A percentile compares a stretch with the other conserved stretches of the same genome.
These are phyloP conservation scores for Schwanniomyces pseudopolymorphus DNA, from an alignment of 805 yeast species.

Conservation along the genomic window DNA sequence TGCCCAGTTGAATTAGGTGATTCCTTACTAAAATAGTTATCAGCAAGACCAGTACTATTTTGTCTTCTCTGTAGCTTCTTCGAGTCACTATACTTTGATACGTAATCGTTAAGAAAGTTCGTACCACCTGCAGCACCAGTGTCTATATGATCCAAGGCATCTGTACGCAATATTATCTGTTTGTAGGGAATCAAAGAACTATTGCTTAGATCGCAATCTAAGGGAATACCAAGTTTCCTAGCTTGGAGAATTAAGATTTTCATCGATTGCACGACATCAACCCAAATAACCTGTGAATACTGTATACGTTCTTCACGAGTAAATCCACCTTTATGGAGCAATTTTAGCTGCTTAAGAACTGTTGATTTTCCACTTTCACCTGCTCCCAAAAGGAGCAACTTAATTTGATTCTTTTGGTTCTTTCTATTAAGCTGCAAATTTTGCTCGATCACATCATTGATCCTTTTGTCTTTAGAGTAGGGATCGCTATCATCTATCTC, in stretches of 20 bases:
- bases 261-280: slow-evolving; percentile 85
- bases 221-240: slow-evolving; percentile 56
- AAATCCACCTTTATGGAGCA: slow-evolving; percentile 85
- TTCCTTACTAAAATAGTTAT: slow-evolving; percentile 21
- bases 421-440: slow-evolving; percentile 51
- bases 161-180: slow-evolving; percentile 52
- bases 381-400: slow-evolving; percentile 81
- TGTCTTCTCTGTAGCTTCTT: slow-evolving; percentile 50
- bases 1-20: neutral
- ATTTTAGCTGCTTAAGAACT: slow-evolving; percentile 82
- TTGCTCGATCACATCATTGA: slow-evolving; percentile 66
- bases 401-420: slow-evolving; percentile 58
- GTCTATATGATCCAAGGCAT: slow-evolving; percentile 61
- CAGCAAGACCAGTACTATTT: slow-evolving; percentile 52
- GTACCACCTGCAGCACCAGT: slow-evolving; percentile 67
- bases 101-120: slow-evolving; percentile 61
- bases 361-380: slow-evolving; percentile 96
- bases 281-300: slow-evolving; percentile 89
- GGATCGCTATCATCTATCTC: slow-evolving; percentile 48
- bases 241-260: slow-evolving; percentile 74
- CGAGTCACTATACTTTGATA: slow-evolving; percentile 57
- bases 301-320: slow-evolving; percentile 73
- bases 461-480: slow-evolving; percentile 50
- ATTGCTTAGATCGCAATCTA: slow-evolving; percentile 61
- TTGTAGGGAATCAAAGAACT: slow-evolving; percentile 47